Evolutionary conservation across 176 grass and related monocot genomes (phyloP).

Genomic region (Pontederia paniculata): DNA sequence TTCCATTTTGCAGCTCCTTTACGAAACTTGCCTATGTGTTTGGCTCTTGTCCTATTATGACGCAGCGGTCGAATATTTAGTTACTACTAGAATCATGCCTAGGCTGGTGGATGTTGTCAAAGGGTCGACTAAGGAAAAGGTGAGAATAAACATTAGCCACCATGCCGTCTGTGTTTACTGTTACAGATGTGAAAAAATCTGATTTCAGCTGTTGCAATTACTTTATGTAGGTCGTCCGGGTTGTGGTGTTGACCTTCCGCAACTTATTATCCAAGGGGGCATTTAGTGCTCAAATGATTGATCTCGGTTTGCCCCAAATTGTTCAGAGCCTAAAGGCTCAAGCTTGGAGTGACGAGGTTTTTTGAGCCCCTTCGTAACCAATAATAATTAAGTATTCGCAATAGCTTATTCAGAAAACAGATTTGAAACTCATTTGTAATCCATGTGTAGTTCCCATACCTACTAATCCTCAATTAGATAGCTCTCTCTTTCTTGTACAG

Average conservation of each 20-base stretch:
- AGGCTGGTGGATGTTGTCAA: constrained; percentile 92
- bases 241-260: constrained; percentile 65
- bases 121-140: constrained; percentile 96
- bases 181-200: not conserved
- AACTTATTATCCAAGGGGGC: constrained; percentile 71
- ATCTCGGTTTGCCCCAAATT: constrained; percentile 84
- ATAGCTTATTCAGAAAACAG: too few species aligned
- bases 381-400: too few species aligned
- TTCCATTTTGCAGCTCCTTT: constrained; percentile 62
- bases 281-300: constrained; percentile 95
- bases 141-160: constrained; percentile 16
- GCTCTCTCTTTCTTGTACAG: too few species aligned
- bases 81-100: constrained; percentile 77
- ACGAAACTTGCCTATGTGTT: constrained; percentile 93
- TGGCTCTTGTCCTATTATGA: constrained; percentile 97
- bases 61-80: constrained; percentile 71
- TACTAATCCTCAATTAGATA: too few species aligned
- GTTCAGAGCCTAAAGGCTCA: constrained; percentile 94
- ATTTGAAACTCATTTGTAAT: too few species aligned
- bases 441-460: too few species aligned
- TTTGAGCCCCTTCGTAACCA: not conserved
- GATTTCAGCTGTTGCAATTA: not conserved
- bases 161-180: not conserved
- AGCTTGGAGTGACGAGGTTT: constrained; percentile 96
- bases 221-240: constrained; percentile 72